phyloP scores from a whole-genome alignment of 108 stramenopile species.

The Skeletonema grethae region DNA sequence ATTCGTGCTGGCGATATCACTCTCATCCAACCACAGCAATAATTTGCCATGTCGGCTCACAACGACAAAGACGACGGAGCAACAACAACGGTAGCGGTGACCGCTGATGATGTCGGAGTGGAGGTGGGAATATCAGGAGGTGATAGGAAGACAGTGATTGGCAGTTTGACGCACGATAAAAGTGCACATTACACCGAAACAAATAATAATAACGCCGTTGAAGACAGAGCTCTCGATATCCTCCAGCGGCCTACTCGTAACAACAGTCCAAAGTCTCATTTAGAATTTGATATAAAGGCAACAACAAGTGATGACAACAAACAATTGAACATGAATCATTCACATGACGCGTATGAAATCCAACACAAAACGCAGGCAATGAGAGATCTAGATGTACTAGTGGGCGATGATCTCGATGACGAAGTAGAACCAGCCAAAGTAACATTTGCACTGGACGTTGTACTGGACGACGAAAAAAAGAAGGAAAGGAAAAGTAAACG shows the following conservation, averaged over 20 bases:
- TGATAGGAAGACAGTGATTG: no score
- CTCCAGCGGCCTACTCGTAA: background rate
- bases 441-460: background rate
- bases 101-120: no score
- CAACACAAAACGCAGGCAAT: background rate
- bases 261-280: background rate
- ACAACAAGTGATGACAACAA: background rate
- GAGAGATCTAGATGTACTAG: background rate
- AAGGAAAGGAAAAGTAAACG: background rate
- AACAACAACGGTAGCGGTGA: no score
- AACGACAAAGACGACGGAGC: no score
- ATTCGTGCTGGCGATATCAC: no score
- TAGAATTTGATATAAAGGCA: background rate
- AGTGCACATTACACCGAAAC: no score
- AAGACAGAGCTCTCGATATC: no score
- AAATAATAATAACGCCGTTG: background rate
- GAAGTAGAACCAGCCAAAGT: background rate
- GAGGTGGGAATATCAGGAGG: no score
- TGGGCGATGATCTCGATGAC: background rate
- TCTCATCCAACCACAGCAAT: no score
- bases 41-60: no score
- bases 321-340: background rate
- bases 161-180: no score
- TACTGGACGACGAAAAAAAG: background rate
- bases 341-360: background rate